These are phyloP conservation scores for Globisporangium cystogenes DNA, from an alignment of 352 stramenopile genomes.

Conservation along the genomic window DNA sequence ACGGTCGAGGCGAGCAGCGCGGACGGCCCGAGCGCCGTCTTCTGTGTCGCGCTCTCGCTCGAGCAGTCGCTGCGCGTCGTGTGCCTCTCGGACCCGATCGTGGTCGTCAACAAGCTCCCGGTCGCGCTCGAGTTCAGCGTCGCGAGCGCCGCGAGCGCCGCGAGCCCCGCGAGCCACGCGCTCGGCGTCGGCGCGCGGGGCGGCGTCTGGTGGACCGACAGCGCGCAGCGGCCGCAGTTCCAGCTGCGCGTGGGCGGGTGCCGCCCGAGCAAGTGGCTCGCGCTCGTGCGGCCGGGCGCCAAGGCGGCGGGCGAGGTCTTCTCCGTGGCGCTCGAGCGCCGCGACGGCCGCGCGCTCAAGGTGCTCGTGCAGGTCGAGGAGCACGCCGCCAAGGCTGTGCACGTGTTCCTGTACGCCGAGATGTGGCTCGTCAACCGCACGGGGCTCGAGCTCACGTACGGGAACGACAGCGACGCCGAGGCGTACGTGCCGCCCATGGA, in stretches of 20 bases:
- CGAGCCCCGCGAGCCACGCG: no score
- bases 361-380: constrained; percentile 60
- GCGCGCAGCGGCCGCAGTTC: constrained; percentile 61
- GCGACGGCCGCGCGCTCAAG: constrained; percentile 61
- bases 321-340: constrained; percentile 50
- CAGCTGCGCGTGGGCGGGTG: constrained; percentile 63
- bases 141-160: no score
- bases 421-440: constrained; percentile 84
- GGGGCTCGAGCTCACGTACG: constrained; percentile 65
- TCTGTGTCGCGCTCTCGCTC: constrained; percentile 58
- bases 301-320: constrained; percentile 45
- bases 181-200: constrained; percentile 54
- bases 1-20: constrained; percentile 57
- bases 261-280: constrained; percentile 57
- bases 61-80: constrained; percentile 66
- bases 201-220: constrained; percentile 75
- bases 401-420: constrained; percentile 53
- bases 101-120: constrained; percentile 78
- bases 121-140: constrained; percentile 54
- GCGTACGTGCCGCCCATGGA: constrained; percentile 45
- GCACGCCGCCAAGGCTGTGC: constrained; percentile 31
- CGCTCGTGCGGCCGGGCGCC: constrained; percentile 39
- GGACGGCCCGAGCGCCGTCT: constrained; percentile 38
- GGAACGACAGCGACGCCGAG: constrained; percentile 56
- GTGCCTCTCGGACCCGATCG: constrained; percentile 57